A percentile compares a stretch with the other conserved stretches of the same genome.
Evolutionary conservation across 176 grass and related monocot genomes (phyloP).

Genomic region (Avena sativa): DNA sequence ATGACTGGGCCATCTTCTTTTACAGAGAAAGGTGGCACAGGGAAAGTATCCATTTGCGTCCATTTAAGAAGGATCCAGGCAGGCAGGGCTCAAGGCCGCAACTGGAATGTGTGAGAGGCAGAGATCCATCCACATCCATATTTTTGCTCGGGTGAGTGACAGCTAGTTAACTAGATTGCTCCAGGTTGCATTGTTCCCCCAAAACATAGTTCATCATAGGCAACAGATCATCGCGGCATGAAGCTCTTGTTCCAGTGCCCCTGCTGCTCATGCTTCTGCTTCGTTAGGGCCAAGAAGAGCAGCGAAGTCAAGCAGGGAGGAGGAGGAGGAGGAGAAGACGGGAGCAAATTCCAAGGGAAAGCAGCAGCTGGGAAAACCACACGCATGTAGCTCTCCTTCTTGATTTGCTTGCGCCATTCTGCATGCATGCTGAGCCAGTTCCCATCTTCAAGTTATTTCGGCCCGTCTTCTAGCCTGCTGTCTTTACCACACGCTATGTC

Average conservation of each 20-base stretch:
- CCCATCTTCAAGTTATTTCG: not conserved
- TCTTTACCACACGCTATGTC: not conserved
- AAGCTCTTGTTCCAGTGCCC: slow-evolving; percentile 73
- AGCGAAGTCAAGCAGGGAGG: slow-evolving; percentile 27
- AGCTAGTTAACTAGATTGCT: not conserved
- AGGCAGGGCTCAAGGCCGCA: not conserved
- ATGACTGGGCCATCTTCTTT: slow-evolving; percentile 39
- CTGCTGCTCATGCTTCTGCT: slow-evolving; percentile 87
- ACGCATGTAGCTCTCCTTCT: slow-evolving; percentile 23
- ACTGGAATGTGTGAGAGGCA: slow-evolving; percentile 12
- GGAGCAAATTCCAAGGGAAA: slow-evolving; percentile 40
- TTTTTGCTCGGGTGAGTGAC: not conserved
- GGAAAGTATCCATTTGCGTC: slow-evolving; percentile 24
- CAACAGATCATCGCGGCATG: slow-evolving; percentile 32
- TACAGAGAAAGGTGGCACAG: slow-evolving; percentile 7
- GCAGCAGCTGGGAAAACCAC: not conserved
- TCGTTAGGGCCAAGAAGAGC: slow-evolving; percentile 59
- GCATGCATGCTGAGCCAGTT: not conserved
- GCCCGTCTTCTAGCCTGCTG: not conserved
- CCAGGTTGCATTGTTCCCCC: not conserved
- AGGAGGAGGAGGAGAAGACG: slow-evolving; percentile 2
- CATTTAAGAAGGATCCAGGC: slow-evolving; percentile 35
- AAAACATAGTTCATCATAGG: not conserved
- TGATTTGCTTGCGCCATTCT: not conserved
- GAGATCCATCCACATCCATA: not conserved